Conservation (phyloP, 441 rosid species). For the Theobroma grandiflorum region DNA sequence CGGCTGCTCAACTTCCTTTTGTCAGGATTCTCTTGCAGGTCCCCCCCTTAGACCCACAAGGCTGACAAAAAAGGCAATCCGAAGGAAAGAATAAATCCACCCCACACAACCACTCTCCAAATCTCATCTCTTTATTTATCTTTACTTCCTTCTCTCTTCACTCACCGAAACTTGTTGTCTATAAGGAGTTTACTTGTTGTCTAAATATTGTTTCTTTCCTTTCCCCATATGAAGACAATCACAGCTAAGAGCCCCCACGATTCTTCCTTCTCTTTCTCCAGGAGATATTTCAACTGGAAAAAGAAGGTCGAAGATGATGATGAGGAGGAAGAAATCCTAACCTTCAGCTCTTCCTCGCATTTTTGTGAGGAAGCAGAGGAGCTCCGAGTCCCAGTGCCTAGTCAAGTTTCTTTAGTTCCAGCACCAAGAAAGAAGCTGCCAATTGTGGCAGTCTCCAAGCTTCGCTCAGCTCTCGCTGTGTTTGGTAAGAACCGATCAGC, state of each 20-base stretch:
- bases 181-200: not conserved
- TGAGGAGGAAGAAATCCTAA: constrained; percentile 50
- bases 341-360: constrained; percentile 46
- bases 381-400: constrained; percentile 16
- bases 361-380: constrained; percentile 27
- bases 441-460: constrained; percentile 47
- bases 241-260: constrained; percentile 66
- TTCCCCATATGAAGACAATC: constrained; percentile 61
- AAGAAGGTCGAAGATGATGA: constrained; percentile 61
- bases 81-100: constrained; percentile 24
- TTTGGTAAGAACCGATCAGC: constrained; percentile 42
- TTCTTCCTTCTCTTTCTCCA: constrained; percentile 75
- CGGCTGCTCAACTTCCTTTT: constrained; percentile 67
- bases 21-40: constrained; percentile 44
- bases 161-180: not conserved
- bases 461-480: constrained; percentile 54
- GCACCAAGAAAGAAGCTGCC: constrained; percentile 39
- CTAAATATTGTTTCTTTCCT: not conserved
- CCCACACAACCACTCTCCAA: constrained; percentile 22
- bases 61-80: constrained; percentile 29
- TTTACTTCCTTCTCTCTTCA: not conserved
- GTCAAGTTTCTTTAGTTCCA: constrained; percentile 23
- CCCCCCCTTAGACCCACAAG: constrained; percentile 22
- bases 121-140: not conserved
- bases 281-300: constrained; percentile 73